These are phyloP conservation scores for Penicillium freii DNA, from an alignment of 2,329 filamentous ascomycete genomes.

Conservation along the genomic window DNA sequence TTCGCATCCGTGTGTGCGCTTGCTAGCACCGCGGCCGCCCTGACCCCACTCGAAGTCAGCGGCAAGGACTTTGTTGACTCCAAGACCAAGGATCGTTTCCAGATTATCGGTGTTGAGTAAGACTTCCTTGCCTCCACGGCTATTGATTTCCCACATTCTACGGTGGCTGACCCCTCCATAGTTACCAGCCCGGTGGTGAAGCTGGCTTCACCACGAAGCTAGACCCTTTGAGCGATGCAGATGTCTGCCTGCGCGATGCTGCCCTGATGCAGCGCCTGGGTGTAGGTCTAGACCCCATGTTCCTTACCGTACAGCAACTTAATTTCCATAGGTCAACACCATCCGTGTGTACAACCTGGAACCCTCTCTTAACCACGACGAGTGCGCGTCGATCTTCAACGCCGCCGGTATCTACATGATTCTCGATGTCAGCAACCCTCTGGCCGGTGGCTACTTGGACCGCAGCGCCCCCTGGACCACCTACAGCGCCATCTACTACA, in stretches of 20 bases:
- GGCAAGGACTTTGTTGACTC: slow-evolving; percentile 63
- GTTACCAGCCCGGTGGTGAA: slow-evolving; percentile 63
- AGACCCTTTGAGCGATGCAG: slow-evolving; percentile 59
- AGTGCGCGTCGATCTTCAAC: slow-evolving; percentile 65
- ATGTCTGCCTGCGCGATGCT: slow-evolving; percentile 61
- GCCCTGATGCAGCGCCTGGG: slow-evolving; percentile 62
- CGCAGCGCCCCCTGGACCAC: slow-evolving; percentile 54
- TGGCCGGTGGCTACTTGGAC: slow-evolving; percentile 56
- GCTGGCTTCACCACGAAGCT: slow-evolving; percentile 54
- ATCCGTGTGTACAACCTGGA: slow-evolving; percentile 65
- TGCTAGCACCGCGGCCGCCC: slow-evolving; percentile 50
- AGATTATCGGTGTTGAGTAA: slow-evolving; percentile 62
- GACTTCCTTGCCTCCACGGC: slow-evolving; percentile 19
- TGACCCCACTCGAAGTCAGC: slow-evolving; percentile 56
- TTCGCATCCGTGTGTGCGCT: slow-evolving; percentile 44
- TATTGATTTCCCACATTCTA: not conserved
- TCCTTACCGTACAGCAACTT: slow-evolving; percentile 8
- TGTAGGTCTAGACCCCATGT: slow-evolving; percentile 35
- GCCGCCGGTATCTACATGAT: slow-evolving; percentile 65
- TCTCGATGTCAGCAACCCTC: slow-evolving; percentile 63
- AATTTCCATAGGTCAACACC: slow-evolving; percentile 52
- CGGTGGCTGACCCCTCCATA: slow-evolving; percentile 27
- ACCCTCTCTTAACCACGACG: slow-evolving; percentile 58
- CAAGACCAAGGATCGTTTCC: slow-evolving; percentile 57
- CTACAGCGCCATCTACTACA: slow-evolving; percentile 57